A percentile compares a stretch with the other conserved stretches of the same genome.
Conservation (phyloP, 106 monocot species). For the Agapanthus africanus region DNA sequence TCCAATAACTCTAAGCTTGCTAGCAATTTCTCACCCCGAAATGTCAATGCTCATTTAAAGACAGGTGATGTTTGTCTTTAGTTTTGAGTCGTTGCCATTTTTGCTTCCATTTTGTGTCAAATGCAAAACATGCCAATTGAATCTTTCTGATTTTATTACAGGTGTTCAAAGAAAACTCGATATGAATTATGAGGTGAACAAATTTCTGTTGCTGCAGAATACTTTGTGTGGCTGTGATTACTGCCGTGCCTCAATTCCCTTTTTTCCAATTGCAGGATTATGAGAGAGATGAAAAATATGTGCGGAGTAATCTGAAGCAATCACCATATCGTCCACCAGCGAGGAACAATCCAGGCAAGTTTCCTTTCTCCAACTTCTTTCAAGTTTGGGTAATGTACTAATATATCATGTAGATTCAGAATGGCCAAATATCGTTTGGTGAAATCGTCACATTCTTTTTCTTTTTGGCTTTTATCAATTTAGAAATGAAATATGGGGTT, state of each 20-base stretch:
- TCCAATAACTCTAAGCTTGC: constrained; percentile 26
- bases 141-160: no score
- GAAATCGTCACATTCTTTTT: no score
- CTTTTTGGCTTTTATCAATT: no score
- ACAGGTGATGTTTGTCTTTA: no score
- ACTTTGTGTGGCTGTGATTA: not conserved
- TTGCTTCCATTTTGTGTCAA: no score
- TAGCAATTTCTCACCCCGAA: constrained; percentile 26
- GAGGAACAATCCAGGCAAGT: constrained; percentile 42
- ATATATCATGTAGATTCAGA: no score
- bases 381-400: no score
- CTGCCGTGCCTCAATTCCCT: not conserved
- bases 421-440: no score
- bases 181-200: constrained; percentile 36
- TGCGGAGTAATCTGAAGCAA: constrained; percentile 31
- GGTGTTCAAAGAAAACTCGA: constrained; percentile 64
- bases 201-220: not conserved
- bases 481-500: no score
- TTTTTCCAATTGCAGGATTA: constrained; percentile 15
- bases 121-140: no score
- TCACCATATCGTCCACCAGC: constrained; percentile 33
- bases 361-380: no score
- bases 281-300: constrained; percentile 27
- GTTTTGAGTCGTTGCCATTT: no score
- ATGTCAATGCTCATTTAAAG: constrained; percentile 18